Evolutionary conservation across 768 basidiomycete species (phyloP).

Genomic region (Rhodotorula graminis): DNA sequence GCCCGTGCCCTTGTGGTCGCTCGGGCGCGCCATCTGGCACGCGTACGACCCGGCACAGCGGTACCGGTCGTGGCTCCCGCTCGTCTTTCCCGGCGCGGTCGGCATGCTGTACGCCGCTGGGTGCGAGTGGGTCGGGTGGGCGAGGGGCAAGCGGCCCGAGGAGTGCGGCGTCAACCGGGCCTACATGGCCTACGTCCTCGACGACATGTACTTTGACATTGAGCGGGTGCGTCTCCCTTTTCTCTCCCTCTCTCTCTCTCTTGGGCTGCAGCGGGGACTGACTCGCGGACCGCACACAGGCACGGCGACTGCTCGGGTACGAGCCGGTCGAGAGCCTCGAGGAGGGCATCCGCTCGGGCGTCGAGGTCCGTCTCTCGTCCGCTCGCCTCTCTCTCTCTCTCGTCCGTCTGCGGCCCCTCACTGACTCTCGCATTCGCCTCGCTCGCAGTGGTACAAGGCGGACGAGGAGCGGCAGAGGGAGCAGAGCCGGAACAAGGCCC

Average conservation of each 20-base stretch:
- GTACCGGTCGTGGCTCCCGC: neutral
- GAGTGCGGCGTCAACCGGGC: constrained; percentile 64
- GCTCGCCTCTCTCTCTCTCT: neutral
- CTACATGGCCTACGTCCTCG: constrained; percentile 72
- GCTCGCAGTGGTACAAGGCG: constrained; percentile 27
- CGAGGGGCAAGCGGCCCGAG: constrained; percentile 69
- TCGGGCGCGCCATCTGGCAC: constrained; percentile 70
- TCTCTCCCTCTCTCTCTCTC: neutral
- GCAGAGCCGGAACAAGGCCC: too few species aligned
- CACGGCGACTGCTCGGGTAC: constrained; percentile 83
- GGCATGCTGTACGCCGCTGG: constrained; percentile 62
- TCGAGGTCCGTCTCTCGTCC: constrained; percentile 48
- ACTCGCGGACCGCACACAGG: constrained; percentile 35
- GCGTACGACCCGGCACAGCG: constrained; percentile 52
- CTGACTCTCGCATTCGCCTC: too few species aligned
- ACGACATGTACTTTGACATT: constrained; percentile 81
- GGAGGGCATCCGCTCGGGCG: constrained; percentile 73
- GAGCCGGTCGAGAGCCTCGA: constrained; percentile 81
- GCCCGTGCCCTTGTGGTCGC: constrained; percentile 93
- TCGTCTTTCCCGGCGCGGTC: constrained; percentile 23
- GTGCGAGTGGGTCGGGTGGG: constrained; percentile 68
- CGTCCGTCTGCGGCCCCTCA: neutral
- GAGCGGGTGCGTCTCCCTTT: constrained; percentile 58
- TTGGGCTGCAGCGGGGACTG: too few species aligned
- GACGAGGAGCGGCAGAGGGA: constrained; percentile 17